A percentile compares a stretch with the other conserved stretches of the same genome.
Evolutionary conservation across 371 early-diverging fungal species (phyloP).

Genomic region (Mucor plumbeus): DNA sequence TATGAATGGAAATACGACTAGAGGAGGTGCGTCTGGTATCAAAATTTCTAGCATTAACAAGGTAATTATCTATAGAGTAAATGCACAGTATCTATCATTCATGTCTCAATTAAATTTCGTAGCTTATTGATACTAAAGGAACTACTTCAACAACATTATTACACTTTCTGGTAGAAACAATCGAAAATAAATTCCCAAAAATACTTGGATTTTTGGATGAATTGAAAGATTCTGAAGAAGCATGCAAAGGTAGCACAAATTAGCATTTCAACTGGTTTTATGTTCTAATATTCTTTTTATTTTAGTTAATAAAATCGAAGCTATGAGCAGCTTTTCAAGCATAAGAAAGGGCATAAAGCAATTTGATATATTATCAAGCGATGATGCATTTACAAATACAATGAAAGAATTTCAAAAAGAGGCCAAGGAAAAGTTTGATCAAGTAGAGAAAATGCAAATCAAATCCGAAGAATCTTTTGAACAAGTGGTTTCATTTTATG

Average conservation of each 20-base stretch:
- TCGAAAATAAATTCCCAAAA: conserved; percentile 69
- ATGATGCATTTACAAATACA: conserved; percentile 30
- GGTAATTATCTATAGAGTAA: conserved; percentile 37
- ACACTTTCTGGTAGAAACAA: conserved; percentile 76
- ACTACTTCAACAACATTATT: conserved; percentile 68
- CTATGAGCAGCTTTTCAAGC: conserved; percentile 45
- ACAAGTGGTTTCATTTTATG: conserved; percentile 58
- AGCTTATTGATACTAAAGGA: conserved; percentile 86
- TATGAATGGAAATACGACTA: conserved; percentile 87
- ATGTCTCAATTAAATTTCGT: background rate
- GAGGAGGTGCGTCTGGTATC: conserved; percentile 91
- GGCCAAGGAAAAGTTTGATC: conserved; percentile 42
- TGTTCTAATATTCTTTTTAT: background rate
- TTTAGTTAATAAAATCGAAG: conserved; percentile 52
- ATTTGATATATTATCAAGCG: conserved; percentile 35
- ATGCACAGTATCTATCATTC: background rate
- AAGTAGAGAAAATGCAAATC: conserved; percentile 41
- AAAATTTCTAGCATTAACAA: conserved; percentile 86
- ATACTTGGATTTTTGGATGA: conserved; percentile 70
- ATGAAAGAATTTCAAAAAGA: conserved; percentile 55
- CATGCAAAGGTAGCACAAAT: conserved; percentile 67
- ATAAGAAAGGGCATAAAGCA: conserved; percentile 53
- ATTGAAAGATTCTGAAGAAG: conserved; percentile 69
- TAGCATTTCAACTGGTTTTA: background rate
- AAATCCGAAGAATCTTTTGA: conserved; percentile 48